Conservation (phyloP, 495 filamentous ascomycete genomes). For the Lasiosphaeriaceae sp. region DNA sequence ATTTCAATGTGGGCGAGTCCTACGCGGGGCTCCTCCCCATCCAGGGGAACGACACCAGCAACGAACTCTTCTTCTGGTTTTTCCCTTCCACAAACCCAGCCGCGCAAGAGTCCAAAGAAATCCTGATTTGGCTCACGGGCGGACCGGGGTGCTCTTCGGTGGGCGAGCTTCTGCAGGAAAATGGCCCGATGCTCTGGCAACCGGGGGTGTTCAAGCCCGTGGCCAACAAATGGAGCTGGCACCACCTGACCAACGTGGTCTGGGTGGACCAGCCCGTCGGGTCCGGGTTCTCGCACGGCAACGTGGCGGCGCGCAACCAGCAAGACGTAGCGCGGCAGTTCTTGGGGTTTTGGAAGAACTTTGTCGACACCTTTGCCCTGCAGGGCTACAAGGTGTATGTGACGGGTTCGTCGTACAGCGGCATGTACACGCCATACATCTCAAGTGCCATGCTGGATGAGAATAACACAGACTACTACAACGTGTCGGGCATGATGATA, state of each 20-base stretch:
- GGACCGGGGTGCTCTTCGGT: conserved; percentile 63
- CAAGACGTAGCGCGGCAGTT: conserved; percentile 66
- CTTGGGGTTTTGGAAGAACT: conserved; percentile 67
- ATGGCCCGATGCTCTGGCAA: conserved; percentile 61
- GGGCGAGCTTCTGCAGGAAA: conserved; percentile 64
- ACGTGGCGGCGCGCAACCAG: conserved; percentile 59
- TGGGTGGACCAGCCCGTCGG: conserved; percentile 77
- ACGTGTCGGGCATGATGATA: conserved; percentile 64
- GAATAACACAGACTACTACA: conserved; percentile 64
- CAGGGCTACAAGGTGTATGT: conserved; percentile 65
- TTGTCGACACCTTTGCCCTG: conserved; percentile 63
- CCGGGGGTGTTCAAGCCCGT: conserved; percentile 55
- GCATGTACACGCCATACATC: conserved; percentile 77
- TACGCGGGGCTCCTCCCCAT: conserved; percentile 79
- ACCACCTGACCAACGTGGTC: conserved; percentile 61
- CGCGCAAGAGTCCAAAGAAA: conserved; percentile 54
- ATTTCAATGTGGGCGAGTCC: conserved; percentile 76
- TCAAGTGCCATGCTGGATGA: conserved; percentile 70
- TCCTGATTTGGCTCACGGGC: conserved; percentile 59
- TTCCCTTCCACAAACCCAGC: conserved; percentile 57
- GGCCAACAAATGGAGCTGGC: conserved; percentile 63
- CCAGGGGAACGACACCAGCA: conserved; percentile 48
- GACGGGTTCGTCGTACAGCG: conserved; percentile 64
- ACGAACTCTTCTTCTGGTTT: conserved; percentile 74
- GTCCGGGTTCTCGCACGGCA: conserved; percentile 67